A percentile compares a stretch with the other conserved stretches of the same genome.
Evolutionary conservation across 2,329 filamentous ascomycete genomes (phyloP).

Genomic region (Falciphora oryzae): DNA sequence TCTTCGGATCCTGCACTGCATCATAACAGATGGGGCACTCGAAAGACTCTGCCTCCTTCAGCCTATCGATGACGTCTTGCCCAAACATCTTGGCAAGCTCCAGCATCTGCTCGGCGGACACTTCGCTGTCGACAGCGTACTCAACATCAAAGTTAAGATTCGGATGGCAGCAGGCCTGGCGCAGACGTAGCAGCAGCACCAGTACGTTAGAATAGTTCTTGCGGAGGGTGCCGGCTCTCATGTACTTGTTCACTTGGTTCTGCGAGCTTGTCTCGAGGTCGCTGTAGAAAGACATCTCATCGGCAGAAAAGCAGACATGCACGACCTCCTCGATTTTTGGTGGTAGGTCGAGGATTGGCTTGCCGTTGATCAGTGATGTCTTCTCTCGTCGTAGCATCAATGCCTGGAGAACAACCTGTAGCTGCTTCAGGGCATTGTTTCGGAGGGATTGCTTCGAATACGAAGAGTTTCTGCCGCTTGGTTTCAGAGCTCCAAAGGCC

Average conservation of each 20-base stretch:
- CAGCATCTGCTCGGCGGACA: constrained; percentile 36
- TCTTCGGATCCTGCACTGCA: constrained; percentile 63
- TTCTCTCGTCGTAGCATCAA: constrained; percentile 82
- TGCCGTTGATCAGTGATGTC: constrained; percentile 69
- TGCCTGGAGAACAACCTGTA: constrained; percentile 72
- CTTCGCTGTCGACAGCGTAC: constrained; percentile 36
- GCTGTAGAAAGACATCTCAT: constrained; percentile 60
- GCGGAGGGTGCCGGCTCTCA: constrained; percentile 61
- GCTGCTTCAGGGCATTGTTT: constrained; percentile 57
- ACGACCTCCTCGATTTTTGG: constrained; percentile 56
- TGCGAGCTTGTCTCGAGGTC: constrained; percentile 62
- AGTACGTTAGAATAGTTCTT: constrained; percentile 75
- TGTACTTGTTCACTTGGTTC: constrained; percentile 70
- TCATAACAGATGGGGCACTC: constrained; percentile 84
- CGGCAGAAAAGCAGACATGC: constrained; percentile 60
- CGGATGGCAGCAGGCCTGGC: constrained; percentile 75
- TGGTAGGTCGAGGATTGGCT: constrained; percentile 66
- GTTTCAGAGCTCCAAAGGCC: constrained; percentile 32
- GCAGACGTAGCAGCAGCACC: constrained; percentile 71
- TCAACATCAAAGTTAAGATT: constrained; percentile 52
- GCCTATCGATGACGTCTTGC: constrained; percentile 56
- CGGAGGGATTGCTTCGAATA: constrained; percentile 39
- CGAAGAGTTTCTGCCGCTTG: constrained; percentile 19
- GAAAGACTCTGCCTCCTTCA: constrained; percentile 55
- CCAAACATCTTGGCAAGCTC: constrained; percentile 50